Evolutionary conservation across 2,329 filamentous ascomycete species (phyloP).

Genomic region (Myotisia sp.): DNA sequence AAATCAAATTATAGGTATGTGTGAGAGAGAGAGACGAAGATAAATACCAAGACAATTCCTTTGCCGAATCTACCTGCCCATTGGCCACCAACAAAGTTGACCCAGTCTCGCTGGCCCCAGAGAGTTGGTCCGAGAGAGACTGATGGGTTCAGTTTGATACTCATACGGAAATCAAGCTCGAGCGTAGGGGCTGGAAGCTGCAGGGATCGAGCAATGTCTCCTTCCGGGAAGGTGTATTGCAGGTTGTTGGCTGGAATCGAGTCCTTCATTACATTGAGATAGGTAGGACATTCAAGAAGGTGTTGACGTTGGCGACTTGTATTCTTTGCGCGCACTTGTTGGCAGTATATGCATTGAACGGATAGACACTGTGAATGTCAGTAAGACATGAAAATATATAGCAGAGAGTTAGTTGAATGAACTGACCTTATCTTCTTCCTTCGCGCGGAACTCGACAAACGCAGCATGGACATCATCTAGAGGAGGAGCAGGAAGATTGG

Average conservation of each 20-base stretch:
- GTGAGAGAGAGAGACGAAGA: background rate
- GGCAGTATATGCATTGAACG: conserved; percentile 38
- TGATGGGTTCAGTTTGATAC: conserved; percentile 38
- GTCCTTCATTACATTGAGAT: conserved; percentile 39
- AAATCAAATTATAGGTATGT: conserved; percentile 1
- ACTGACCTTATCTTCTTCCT: conserved; percentile 33
- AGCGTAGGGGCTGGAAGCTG: conserved; percentile 35
- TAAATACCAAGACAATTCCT: conserved; percentile 35
- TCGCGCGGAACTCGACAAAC: conserved; percentile 35
- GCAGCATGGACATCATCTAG: conserved; percentile 37
- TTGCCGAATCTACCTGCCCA: conserved; percentile 41
- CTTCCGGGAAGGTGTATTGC: conserved; percentile 37
- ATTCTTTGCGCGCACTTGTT: conserved; percentile 37
- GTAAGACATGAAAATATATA: background rate
- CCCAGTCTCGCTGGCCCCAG: conserved; percentile 39
- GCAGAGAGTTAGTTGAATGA: background rate
- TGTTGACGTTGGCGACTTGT: conserved; percentile 38
- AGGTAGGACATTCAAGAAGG: conserved; percentile 36
- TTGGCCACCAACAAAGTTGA: conserved; percentile 37
- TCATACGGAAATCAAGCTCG: conserved; percentile 40
- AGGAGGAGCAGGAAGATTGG: conserved; percentile 33
- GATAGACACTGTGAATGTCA: conserved; percentile 28
- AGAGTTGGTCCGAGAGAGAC: conserved; percentile 33
- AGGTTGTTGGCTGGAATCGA: conserved; percentile 39
- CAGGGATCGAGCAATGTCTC: conserved; percentile 34